phyloP scores from a whole-genome alignment of 106 monocot genomes.

The Agapanthus africanus region DNA sequence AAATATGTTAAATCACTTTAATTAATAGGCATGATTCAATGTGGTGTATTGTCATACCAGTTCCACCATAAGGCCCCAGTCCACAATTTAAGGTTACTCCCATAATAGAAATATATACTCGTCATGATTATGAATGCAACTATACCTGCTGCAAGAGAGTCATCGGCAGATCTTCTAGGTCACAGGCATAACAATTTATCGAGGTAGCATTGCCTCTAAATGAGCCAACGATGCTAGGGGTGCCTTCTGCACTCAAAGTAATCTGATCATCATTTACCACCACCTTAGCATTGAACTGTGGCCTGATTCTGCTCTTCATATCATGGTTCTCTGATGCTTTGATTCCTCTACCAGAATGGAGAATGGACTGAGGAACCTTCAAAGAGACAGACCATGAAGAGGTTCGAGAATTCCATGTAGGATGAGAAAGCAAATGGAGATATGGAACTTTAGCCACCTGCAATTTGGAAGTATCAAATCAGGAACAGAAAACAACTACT shows the following conservation, averaged over 20 bases:
- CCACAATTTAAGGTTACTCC: background rate
- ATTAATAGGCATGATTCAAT: no score
- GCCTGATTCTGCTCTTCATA: constrained; percentile 26
- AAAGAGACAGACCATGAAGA: constrained; percentile 84
- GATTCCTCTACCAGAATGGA: constrained; percentile 26
- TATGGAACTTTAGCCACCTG: constrained; percentile 78
- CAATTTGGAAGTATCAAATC: constrained; percentile 7
- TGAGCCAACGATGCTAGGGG: constrained; percentile 57
- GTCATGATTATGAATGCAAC: no score
- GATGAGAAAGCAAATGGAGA: constrained; percentile 66
- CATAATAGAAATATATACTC: background rate
- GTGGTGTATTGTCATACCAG: no score
- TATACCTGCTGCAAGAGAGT: constrained; percentile 88
- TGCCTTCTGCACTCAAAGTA: constrained; percentile 65
- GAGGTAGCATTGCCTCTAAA: constrained; percentile 29
- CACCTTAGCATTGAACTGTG: constrained; percentile 67
- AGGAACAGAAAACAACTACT: background rate
- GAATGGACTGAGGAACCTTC: constrained; percentile 67
- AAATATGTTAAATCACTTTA: no score
- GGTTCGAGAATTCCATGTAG: constrained; percentile 87
- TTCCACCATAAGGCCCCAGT: no score
- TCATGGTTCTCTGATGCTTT: constrained; percentile 25
- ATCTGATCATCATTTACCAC: constrained; percentile 80
- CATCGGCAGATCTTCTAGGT: constrained; percentile 73
- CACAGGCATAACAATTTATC: constrained; percentile 59